Percentiles rank a stretch among this genome's conserved stretches.
phyloP scores from a whole-genome alignment of 495 filamentous ascomycete species.

The Hypoxylon perforatum region DNA sequence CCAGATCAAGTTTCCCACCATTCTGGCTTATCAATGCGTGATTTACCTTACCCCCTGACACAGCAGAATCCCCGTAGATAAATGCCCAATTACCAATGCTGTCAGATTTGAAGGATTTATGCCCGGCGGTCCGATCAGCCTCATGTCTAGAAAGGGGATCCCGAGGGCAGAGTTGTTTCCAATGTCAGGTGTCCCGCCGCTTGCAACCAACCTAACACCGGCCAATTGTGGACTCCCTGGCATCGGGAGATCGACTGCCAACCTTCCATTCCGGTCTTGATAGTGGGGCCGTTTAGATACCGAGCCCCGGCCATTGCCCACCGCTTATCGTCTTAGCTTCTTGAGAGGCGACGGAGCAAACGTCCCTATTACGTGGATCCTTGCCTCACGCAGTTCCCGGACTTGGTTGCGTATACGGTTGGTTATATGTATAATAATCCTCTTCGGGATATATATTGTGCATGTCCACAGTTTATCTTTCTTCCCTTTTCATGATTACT shows the following conservation, averaged over 20 bases:
- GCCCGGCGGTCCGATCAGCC: conserved; percentile 13
- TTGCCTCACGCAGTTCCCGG: neutral
- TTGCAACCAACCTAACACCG: conserved; percentile 28
- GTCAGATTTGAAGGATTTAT: neutral
- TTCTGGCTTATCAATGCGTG: conserved; percentile 13
- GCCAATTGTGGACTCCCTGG: conserved; percentile 36
- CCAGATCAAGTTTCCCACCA: conserved; percentile 5
- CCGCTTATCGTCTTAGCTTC: neutral
- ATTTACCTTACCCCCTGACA: conserved; percentile 5
- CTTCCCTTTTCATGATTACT: too few species aligned
- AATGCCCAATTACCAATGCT: conserved; percentile 8
- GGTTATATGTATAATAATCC: neutral
- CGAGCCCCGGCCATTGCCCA: conserved; percentile 27
- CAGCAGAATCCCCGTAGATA: neutral
- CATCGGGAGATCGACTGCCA: conserved; percentile 33
- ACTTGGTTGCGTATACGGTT: too few species aligned
- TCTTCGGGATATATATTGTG: conserved; percentile 1
- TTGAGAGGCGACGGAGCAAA: neutral
- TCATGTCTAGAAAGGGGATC: conserved; percentile 2
- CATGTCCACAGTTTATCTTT: neutral
- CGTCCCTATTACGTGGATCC: too few species aligned
- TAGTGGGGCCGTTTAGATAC: conserved; percentile 29
- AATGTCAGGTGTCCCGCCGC: conserved; percentile 19
- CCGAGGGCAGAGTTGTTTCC: conserved; percentile 14
- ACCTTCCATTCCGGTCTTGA: conserved; percentile 21